Percentiles rank a stretch among this genome's conserved stretches.
Conservation (phyloP, 2,329 filamentous ascomycete species). For the Aschersonia sp. region DNA sequence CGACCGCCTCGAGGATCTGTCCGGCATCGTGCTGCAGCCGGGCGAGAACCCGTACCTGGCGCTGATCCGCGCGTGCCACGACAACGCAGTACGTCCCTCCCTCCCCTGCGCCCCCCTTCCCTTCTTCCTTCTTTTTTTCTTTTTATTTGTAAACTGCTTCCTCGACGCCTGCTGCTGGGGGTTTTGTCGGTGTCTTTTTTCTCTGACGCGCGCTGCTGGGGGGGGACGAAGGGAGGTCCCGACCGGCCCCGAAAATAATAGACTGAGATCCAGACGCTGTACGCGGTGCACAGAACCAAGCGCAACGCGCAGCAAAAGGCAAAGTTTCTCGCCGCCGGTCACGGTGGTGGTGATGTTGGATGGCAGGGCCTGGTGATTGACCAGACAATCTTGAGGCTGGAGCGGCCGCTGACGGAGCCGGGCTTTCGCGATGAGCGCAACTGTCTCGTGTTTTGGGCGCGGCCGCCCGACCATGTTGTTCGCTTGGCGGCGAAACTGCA, state of each 20-base stretch:
- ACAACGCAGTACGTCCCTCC: conserved; percentile 44
- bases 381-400: conserved; percentile 55
- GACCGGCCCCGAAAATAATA: conserved; percentile 14
- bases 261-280: conserved; percentile 55
- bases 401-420: conserved; percentile 46
- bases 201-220: no score
- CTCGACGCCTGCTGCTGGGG: no score
- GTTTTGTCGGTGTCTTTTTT: no score
- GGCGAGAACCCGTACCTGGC: conserved; percentile 64
- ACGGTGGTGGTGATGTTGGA: no score
- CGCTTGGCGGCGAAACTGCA: conserved; percentile 57
- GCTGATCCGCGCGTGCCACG: conserved; percentile 51
- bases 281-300: conserved; percentile 56
- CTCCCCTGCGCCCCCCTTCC: neutral
- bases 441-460: conserved; percentile 78
- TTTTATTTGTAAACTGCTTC: no score
- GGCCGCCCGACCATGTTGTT: conserved; percentile 60
- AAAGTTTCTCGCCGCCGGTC: conserved; percentile 45
- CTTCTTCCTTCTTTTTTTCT: neutral
- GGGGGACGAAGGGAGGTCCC: neutral
- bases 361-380: conserved; percentile 55
- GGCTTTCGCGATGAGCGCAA: conserved; percentile 62
- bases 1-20: conserved; percentile 40
- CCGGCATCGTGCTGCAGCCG: conserved; percentile 30
- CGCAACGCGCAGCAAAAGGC: conserved; percentile 64